Percentiles rank a stretch among this genome's conserved stretches.
Evolutionary conservation across 164 flowering plant genomes (phyloP).

Genomic region (Dillenia turbinata): DNA sequence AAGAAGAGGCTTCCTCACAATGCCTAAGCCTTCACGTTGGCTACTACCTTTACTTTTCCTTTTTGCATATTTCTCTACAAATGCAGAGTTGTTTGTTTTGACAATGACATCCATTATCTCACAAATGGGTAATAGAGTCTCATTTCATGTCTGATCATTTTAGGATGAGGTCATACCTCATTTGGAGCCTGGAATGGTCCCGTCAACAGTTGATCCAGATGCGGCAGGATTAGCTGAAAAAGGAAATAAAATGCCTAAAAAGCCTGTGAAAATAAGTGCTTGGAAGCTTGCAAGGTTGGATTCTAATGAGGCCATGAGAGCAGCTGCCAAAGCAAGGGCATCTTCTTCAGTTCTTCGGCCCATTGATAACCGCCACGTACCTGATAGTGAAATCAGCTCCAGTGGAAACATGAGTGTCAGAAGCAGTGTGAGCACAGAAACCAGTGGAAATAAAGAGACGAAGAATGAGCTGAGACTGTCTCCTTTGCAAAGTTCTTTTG

Average conservation of each 20-base stretch:
- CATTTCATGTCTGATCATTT: conserved; percentile 1
- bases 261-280: conserved; percentile 76
- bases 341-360: conserved; percentile 95
- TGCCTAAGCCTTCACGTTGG: no score
- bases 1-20: no score
- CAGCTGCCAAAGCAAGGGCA: conserved; percentile 94
- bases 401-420: conserved; percentile 67
- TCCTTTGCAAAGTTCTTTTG: conserved; percentile 48
- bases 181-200: conserved; percentile 88
- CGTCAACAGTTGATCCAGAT: conserved; percentile 95
- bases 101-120: no score
- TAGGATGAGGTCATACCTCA: conserved; percentile 98
- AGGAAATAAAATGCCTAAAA: conserved; percentile 48
- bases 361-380: conserved; percentile 44
- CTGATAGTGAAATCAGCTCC: conserved; percentile 66
- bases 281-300: conserved; percentile 96
- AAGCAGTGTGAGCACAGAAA: conserved; percentile 77
- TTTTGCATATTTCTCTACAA: no score
- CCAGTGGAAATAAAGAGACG: conserved; percentile 49
- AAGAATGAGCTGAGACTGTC: conserved; percentile 43
- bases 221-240: conserved; percentile 56
- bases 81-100: no score
- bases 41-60: no score
- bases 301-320: conserved; percentile 77
- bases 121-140: no score